phyloP scores from a whole-genome alignment of 768 basidiomycete species.

The Rhizopogon vinicolor region DNA sequence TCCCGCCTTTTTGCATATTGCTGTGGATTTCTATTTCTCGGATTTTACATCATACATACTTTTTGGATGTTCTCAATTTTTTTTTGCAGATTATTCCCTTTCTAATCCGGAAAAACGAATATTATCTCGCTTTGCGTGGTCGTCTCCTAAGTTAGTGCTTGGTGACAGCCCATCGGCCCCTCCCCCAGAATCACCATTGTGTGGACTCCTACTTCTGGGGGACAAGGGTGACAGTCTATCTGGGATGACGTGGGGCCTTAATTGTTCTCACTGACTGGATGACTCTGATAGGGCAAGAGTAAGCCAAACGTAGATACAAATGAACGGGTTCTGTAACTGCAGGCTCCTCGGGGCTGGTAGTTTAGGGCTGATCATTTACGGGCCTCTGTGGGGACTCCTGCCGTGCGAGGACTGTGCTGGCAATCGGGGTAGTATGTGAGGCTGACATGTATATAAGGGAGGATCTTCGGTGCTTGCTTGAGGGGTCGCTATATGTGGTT shows the following conservation, averaged over 20 bases:
- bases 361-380: slow-evolving; percentile 21
- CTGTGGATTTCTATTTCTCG: background rate
- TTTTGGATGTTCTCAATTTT: background rate
- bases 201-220: background rate
- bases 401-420: slow-evolving; percentile 76
- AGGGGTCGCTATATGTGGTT: background rate
- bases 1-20: background rate
- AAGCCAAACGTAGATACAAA: slow-evolving; percentile 45
- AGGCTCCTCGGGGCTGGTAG: background rate
- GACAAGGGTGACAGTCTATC: slow-evolving; percentile 2
- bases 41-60: background rate
- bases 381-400: slow-evolving; percentile 81
- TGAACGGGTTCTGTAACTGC: slow-evolving; percentile 9
- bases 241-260: slow-evolving; percentile 13
- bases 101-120: background rate
- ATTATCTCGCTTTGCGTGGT: background rate
- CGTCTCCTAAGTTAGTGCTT: too few species aligned
- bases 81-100: background rate
- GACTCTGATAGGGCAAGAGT: slow-evolving; percentile 12
- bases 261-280: slow-evolving; percentile 6
- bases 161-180: background rate
- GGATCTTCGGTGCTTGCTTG: background rate
- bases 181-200: background rate
- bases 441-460: slow-evolving; percentile 52
- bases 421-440: slow-evolving; percentile 78